Base-by-base conservation (phyloP, 495 filamentous ascomycete genomes). In the Hypoxylon intermedium region DNA sequence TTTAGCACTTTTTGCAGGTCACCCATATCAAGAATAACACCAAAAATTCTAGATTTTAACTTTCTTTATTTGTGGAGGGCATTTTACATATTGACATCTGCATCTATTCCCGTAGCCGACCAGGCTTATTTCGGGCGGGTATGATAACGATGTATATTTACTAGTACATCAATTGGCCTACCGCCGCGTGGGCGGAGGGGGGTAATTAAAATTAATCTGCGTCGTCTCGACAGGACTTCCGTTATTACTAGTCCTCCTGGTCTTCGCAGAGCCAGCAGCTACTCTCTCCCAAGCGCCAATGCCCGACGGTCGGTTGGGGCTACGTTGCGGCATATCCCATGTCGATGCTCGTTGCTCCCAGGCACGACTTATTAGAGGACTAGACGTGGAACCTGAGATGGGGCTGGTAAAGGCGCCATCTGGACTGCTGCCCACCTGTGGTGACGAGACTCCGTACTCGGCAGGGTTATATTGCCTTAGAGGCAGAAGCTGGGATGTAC, bases 381-480 rank as follows among this genome's bases (percentile, higher is more conserved):
- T 77, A 13, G 65, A 58, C 0, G 73, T 71, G 18, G 70, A 67
- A 0, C 60, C 72, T 0, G 73, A 71, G 1, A 53, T 65, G 6
- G 76, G 72, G 23, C 74, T 76, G 26, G 48, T 68, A 49, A 60
- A 67, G 20, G 61, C 56, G 16, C 44, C 58, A 9, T 60, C 34
- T 46, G 44, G 50, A 31, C 54, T 34, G 51, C 20, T n/a, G 12
- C 58, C 40, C 9, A 60, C 31, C 26, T 60, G 46, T 28, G 68
- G 68, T 7, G 42, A 63, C 12, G 58, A 51, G 12, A 73, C 50
- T 16, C 68, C 70, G 58, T 78, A 72, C 24, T 77, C 77, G n/a
- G 74, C 65, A 1, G 75, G 77, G 11, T 73, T 68, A 45, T 79
- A 79, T 3, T 70, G 68, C 2, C 63, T 65, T 40, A 76, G 54